Evolutionary conservation across 78 protist species (phyloP), one percentile per base, ranked within the genome.

Genomic region (Abeoforma whisleri): DNA sequence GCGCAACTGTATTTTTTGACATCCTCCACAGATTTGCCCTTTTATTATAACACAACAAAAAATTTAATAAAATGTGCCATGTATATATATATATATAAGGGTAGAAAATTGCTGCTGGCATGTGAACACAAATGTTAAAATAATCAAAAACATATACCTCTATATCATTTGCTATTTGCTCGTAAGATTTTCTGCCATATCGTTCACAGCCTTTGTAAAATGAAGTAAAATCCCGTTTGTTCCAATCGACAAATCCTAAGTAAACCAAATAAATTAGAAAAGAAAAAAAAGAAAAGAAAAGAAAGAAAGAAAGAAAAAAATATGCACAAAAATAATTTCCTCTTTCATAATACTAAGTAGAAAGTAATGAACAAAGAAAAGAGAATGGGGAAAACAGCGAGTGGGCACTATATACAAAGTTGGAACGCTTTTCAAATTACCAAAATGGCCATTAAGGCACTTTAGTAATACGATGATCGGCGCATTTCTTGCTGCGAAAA

Each of bases 211-310:
- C 89, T 37, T 40, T 57, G 39, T 32, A 1, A 39, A 35, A 91
- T 30, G 32, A 30, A 1, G n/a, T 0, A 57, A 72, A 89, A 57
- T 89, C 91, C 12, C 12, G 0, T 12, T 34, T 31, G 37, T 22
- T 1, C 93, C 93, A 89, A 1, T 39, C 23, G 32, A 0, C 0
- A 76, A 90, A 90, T 38, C 92, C 92, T 36, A n/a, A n/a, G n/a
- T n/a, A 80, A 80, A 19, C 62, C 76, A 36, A 72, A 5, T 35
- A 72, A 75, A 5, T 40, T 28, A 32, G 80, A 22, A 75, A 75
- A 22, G 16, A 75, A 12, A 75, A 1, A 75, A 22, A 28, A 25
- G 25, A 12, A 16, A 75, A 8, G 80, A 5, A 25, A 25, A 25
- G 70, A 25, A 62, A 62, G 25, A 25, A 62, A 25, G 70, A 62